phyloP scores from a whole-genome alignment of 2,329 filamentous ascomycete genomes.

The Calonectria pauciramosa region DNA sequence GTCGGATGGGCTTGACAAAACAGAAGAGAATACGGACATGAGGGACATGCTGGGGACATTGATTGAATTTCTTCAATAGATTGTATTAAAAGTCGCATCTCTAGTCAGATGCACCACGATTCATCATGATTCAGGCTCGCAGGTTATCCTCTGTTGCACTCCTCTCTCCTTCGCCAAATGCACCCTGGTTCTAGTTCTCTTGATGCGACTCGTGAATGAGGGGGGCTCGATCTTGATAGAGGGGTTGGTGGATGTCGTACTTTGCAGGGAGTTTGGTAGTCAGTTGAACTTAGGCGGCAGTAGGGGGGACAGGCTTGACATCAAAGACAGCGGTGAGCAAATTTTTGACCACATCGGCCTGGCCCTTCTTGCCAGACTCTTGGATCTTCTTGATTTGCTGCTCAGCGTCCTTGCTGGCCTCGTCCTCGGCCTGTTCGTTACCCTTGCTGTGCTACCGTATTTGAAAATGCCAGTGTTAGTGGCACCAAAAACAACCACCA shows the following conservation, averaged over 20 bases:
- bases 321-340: constrained; percentile 88
- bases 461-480: constrained; percentile 20
- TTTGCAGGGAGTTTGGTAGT: neutral
- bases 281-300: constrained; percentile 41
- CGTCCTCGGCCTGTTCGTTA: constrained; percentile 82
- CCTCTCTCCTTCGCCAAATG: constrained; percentile 25
- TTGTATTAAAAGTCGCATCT: constrained; percentile 37
- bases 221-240: constrained; percentile 16
- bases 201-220: constrained; percentile 4
- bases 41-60: constrained; percentile 69
- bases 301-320: constrained; percentile 76
- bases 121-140: constrained; percentile 29
- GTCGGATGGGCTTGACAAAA: constrained; percentile 65
- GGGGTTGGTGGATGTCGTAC: neutral
- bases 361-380: constrained; percentile 82
- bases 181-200: constrained; percentile 17
- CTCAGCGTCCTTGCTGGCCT: constrained; percentile 86
- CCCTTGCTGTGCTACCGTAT: constrained; percentile 86
- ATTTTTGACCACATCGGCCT: constrained; percentile 84
- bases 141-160: constrained; percentile 18
- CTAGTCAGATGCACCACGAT: constrained; percentile 26
- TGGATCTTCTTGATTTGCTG: constrained; percentile 86
- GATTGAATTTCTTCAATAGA: constrained; percentile 61
- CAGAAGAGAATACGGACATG: constrained; percentile 71
- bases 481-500: neutral